These are phyloP conservation scores for Podila minutissima DNA, from an alignment of 192 early-diverging fungal genomes.

Conservation along the genomic window DNA sequence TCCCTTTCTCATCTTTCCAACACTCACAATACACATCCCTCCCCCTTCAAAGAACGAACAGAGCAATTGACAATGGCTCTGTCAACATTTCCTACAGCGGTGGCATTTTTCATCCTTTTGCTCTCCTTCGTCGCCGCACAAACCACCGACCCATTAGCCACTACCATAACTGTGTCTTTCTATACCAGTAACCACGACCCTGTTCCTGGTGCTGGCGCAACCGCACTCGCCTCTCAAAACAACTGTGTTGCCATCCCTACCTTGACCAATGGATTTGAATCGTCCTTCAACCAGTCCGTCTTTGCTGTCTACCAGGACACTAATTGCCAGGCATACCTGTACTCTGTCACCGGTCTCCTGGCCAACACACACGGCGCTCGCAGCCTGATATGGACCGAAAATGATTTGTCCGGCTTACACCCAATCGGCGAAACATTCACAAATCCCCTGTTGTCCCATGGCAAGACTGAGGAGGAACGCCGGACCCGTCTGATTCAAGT, in stretches of 20 bases:
- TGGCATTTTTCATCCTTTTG: not conserved
- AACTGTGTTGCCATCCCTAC: constrained; percentile 14
- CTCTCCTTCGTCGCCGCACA: not conserved
- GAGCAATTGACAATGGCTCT: constrained; percentile 3
- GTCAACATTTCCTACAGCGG: not conserved
- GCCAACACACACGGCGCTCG: constrained; percentile 6
- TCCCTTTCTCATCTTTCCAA: not conserved
- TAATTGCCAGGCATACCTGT: constrained; percentile 23
- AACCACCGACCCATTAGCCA: not conserved
- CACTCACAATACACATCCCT: not conserved
- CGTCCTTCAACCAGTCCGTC: constrained; percentile 2
- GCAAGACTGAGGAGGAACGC: not conserved
- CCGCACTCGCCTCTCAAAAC: not conserved
- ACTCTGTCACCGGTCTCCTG: constrained; percentile 17
- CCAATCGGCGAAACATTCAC: constrained; percentile 8
- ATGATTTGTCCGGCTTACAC: not conserved
- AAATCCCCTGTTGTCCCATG: not conserved
- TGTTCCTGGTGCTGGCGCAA: constrained; percentile 3
- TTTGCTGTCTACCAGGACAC: constrained; percentile 34
- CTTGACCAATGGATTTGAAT: constrained; percentile 9
- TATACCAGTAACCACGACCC: not conserved
- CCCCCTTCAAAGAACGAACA: not conserved
- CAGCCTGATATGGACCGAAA: constrained; percentile 13
- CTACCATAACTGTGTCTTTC: constrained; percentile 16
- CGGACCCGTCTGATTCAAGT: constrained; percentile 5